A percentile compares a stretch with the other conserved stretches of the same genome.
These are phyloP conservation scores for Xylariaceae sp. DNA, from an alignment of 2,329 filamentous ascomycete genomes.

Conservation along the genomic window DNA sequence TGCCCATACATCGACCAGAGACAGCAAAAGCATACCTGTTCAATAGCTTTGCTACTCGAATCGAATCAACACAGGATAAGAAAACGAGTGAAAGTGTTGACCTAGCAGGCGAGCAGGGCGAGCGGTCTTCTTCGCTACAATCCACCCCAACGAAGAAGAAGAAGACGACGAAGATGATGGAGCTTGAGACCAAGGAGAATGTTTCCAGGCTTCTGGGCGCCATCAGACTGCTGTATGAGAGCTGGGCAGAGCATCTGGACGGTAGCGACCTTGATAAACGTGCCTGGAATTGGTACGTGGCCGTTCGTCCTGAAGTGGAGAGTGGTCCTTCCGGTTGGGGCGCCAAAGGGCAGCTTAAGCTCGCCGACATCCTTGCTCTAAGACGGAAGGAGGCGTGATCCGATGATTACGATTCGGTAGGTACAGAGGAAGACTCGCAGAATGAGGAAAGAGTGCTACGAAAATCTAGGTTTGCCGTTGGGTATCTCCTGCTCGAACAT, in stretches of 20 bases:
- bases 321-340: conserved; percentile 75
- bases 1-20: conserved; percentile 72
- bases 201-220: conserved; percentile 64
- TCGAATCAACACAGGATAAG: conserved; percentile 17
- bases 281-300: conserved; percentile 78
- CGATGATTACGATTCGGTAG: background rate
- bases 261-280: conserved; percentile 65
- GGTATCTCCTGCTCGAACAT: background rate
- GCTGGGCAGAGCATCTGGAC: conserved; percentile 63
- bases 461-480: too few relatives aligned
- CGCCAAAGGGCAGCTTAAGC: conserved; percentile 64
- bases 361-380: conserved; percentile 61
- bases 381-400: conserved; percentile 36
- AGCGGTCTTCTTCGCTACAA: conserved; percentile 14
- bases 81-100: background rate
- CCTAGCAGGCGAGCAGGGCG: background rate
- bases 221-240: conserved; percentile 65
- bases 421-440: too few relatives aligned
- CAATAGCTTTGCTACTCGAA: conserved; percentile 52
- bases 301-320: conserved; percentile 70
- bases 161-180: conserved; percentile 46
- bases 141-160: conserved; percentile 38
- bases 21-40: conserved; percentile 56
- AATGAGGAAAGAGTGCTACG: too few relatives aligned
- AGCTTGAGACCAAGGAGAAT: conserved; percentile 62